These are phyloP conservation scores for Alnus glutinosa DNA, from an alignment of 306 rosid species.

Conservation along the genomic window DNA sequence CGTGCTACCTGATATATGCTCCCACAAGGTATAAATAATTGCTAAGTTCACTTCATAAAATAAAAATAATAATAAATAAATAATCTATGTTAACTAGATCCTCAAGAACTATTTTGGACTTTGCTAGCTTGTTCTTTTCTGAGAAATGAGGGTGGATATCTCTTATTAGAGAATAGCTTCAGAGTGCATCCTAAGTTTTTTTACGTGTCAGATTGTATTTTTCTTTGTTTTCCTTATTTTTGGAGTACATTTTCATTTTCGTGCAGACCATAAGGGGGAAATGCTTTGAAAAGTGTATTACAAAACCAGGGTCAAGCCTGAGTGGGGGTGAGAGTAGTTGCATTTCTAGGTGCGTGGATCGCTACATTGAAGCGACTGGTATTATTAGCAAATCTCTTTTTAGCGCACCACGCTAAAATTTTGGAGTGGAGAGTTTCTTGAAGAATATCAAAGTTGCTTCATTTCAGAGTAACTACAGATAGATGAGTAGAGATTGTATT, in stretches of 20 bases:
- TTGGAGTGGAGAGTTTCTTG: neutral
- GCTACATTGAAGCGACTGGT: constrained; percentile 96
- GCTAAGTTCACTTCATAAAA: neutral
- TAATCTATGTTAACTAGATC: neutral
- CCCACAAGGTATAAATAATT: neutral
- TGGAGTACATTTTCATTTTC: constrained; percentile 1
- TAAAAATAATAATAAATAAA: no score
- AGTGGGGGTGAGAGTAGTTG: constrained; percentile 90
- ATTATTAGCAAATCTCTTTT: constrained; percentile 75
- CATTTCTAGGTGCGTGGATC: constrained; percentile 87
- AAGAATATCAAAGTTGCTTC: constrained; percentile 8
- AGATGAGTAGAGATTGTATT: constrained; percentile 11
- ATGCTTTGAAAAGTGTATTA: constrained; percentile 89
- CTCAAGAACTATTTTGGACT: neutral
- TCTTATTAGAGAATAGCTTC: constrained; percentile 1
- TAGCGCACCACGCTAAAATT: constrained; percentile 46
- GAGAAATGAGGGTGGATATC: neutral
- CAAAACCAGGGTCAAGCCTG: constrained; percentile 92
- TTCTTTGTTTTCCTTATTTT: neutral
- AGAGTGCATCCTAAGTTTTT: neutral
- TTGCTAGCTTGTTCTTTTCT: neutral
- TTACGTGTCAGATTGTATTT: neutral
- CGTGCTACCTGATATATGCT: neutral
- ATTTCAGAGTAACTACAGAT: constrained; percentile 17
- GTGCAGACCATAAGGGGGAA: constrained; percentile 77